A percentile compares a stretch with the other conserved stretches of the same genome.
Conservation (phyloP, 257 asterid species). For the Petunia secreta region DNA sequence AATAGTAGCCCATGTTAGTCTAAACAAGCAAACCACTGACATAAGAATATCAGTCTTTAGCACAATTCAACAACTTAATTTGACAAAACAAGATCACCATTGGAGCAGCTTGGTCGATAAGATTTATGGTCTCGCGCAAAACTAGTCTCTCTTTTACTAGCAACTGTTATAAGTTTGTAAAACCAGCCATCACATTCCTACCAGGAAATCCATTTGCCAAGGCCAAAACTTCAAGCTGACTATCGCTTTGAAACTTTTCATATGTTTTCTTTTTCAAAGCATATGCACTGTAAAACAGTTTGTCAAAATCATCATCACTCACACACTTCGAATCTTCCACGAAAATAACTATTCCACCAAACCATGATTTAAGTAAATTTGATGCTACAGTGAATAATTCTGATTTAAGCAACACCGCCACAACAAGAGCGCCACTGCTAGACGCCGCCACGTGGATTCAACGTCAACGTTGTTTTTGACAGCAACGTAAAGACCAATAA, state of each 20-base stretch:
- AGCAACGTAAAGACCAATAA: slow-evolving; percentile 74
- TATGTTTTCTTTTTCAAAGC: slow-evolving; percentile 41
- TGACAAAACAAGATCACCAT: slow-evolving; percentile 84
- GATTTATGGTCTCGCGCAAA: slow-evolving; percentile 66
- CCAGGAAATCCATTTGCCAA: slow-evolving; percentile 64
- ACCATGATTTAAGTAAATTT: slow-evolving; percentile 61
- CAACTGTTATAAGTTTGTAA: slow-evolving; percentile 56
- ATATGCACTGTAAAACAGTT: slow-evolving; percentile 43
- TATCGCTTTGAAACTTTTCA: slow-evolving; percentile 39
- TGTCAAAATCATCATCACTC: slow-evolving; percentile 48
- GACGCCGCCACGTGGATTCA: slow-evolving; percentile 71
- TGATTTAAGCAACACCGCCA: slow-evolving; percentile 68
- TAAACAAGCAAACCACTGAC: slow-evolving; percentile 33
- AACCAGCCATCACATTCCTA: slow-evolving; percentile 56
- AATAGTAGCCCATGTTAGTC: slow-evolving; percentile 40
- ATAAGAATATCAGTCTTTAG: slow-evolving; percentile 32
- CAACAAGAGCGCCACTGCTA: slow-evolving; percentile 83
- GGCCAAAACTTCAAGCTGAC: slow-evolving; percentile 36
- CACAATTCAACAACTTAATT: slow-evolving; percentile 57
- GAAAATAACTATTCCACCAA: slow-evolving; percentile 79
- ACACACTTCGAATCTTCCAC: slow-evolving; percentile 56
- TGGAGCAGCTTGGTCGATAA: slow-evolving; percentile 79
- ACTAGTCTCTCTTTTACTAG: slow-evolving; percentile 64
- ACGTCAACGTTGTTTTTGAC: slow-evolving; percentile 87
- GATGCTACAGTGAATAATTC: slow-evolving; percentile 38